Evolutionary conservation across 2,329 filamentous ascomycete species (phyloP).

Genomic region (Penicillium oxalicum): DNA sequence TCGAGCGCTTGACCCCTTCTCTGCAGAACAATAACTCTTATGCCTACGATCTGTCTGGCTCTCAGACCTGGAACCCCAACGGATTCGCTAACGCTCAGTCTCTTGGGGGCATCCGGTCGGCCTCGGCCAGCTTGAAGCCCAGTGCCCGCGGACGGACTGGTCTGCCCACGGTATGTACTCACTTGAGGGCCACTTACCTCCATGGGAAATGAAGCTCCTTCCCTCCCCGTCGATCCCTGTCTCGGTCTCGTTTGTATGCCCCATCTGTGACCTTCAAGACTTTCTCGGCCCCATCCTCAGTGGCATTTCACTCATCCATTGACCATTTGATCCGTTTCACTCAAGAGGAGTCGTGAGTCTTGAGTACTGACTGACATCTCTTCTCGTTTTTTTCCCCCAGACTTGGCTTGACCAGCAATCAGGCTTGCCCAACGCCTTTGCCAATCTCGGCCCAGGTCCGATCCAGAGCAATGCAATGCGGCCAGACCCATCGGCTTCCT

Average conservation of each 20-base stretch:
- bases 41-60: conserved; percentile 61
- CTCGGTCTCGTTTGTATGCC: background rate
- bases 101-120: conserved; percentile 58
- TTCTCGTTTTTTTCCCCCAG: conserved; percentile 33
- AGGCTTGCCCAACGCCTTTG: conserved; percentile 43
- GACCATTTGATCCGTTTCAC: no score
- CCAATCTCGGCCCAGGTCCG: conserved; percentile 39
- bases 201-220: background rate
- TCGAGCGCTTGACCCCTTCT: conserved; percentile 55
- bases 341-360: no score
- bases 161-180: conserved; percentile 62
- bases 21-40: conserved; percentile 52
- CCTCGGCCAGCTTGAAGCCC: conserved; percentile 52
- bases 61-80: conserved; percentile 75
- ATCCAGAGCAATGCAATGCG: conserved; percentile 39
- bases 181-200: background rate
- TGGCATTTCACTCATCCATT: no score
- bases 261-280: no score
- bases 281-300: no score
- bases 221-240: background rate
- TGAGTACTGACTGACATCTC: background rate
- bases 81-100: conserved; percentile 62
- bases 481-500: conserved; percentile 35
- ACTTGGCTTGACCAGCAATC: conserved; percentile 58
- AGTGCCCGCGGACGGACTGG: conserved; percentile 52